phyloP scores from a whole-genome alignment of 108 stramenopile genomes.

The Stephanodiscus minutulus region DNA sequence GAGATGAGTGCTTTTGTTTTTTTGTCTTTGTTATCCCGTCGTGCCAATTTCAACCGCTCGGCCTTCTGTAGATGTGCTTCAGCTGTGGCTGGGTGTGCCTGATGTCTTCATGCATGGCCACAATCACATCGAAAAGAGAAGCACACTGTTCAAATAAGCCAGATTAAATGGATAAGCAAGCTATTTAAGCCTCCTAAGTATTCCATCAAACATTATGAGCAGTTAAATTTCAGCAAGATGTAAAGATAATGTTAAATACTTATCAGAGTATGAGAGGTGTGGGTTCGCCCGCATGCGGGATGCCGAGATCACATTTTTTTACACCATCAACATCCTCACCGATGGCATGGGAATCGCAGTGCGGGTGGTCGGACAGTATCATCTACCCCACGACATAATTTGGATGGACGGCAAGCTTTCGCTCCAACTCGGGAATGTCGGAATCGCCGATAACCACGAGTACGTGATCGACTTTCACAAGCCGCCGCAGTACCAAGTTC shows the following conservation, averaged over 20 bases:
- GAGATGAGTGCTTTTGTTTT: too few species aligned
- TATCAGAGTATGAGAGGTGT: not conserved
- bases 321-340: not conserved
- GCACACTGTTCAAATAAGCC: too few species aligned
- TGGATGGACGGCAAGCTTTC: constrained; percentile 82
- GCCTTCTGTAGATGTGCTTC: too few species aligned
- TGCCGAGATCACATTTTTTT: not conserved
- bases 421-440: constrained; percentile 57
- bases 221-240: too few species aligned
- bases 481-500: constrained; percentile 80
- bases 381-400: constrained; percentile 59
- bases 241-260: not conserved
- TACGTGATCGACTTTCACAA: constrained; percentile 80
- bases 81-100: too few species aligned
- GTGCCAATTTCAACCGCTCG: too few species aligned
- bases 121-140: too few species aligned
- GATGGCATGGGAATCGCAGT: not conserved
- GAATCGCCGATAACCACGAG: constrained; percentile 74
- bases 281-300: not conserved
- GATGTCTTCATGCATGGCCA: too few species aligned
- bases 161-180: too few species aligned
- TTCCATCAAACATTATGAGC: too few species aligned
- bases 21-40: too few species aligned
- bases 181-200: too few species aligned
- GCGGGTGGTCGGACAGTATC: not conserved